Percentiles rank a stretch among this genome's conserved stretches.
These are phyloP conservation scores for Phoma sp. DNA, from an alignment of 2,329 filamentous ascomycete species.

Conservation along the genomic window DNA sequence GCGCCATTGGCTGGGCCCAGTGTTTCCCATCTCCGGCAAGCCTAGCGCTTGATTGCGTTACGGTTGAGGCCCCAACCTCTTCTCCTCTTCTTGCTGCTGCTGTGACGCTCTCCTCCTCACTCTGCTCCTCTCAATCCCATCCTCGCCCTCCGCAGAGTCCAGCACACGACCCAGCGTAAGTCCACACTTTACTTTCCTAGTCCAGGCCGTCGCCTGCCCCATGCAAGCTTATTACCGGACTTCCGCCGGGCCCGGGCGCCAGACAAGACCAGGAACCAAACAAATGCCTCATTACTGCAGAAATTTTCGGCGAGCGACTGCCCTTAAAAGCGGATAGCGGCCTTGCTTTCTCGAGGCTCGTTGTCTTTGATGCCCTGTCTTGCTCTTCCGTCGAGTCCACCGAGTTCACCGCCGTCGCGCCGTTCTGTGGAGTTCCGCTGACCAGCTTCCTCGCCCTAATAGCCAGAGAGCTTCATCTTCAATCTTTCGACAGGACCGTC, in stretches of 20 bases:
- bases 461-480: slow-evolving; percentile 32
- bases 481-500: slow-evolving; percentile 26
- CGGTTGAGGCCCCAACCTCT: slow-evolving; percentile 20
- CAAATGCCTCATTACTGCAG: slow-evolving; percentile 47
- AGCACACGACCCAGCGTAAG: slow-evolving; percentile 35
- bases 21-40: slow-evolving; percentile 10
- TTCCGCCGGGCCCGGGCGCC: slow-evolving; percentile 38
- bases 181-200: slow-evolving; percentile 25
- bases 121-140: slow-evolving; percentile 15
- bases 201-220: slow-evolving; percentile 27
- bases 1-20: slow-evolving; percentile 11
- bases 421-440: slow-evolving; percentile 37
- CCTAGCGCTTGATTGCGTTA: slow-evolving; percentile 12
- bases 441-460: slow-evolving; percentile 38
- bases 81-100: slow-evolving; percentile 12
- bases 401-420: slow-evolving; percentile 30
- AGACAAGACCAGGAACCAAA: slow-evolving; percentile 34
- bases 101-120: slow-evolving; percentile 16
- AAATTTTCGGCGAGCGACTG: slow-evolving; percentile 41
- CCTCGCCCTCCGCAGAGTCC: slow-evolving; percentile 20
- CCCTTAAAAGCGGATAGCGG: slow-evolving; percentile 40
- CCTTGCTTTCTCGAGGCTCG: slow-evolving; percentile 25
- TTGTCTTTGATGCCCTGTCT: slow-evolving; percentile 39
- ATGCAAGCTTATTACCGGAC: slow-evolving; percentile 34
- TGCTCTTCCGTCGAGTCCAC: slow-evolving; percentile 34